phyloP scores from a whole-genome alignment of 805 yeast species.

The Blastobotrys muscicola region DNA sequence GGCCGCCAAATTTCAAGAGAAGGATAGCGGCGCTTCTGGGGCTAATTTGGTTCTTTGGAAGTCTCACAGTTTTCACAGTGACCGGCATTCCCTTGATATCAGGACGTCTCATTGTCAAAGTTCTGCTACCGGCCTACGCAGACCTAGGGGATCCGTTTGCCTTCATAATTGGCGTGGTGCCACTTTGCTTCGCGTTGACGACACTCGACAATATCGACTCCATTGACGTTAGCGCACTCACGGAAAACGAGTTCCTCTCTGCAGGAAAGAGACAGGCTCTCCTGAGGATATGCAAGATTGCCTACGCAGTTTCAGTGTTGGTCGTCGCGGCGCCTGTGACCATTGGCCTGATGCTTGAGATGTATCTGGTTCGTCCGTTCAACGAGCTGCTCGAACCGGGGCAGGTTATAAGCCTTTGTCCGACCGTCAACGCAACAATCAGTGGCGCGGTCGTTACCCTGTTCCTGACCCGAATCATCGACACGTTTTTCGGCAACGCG shows the following conservation, averaged over 20 bases:
- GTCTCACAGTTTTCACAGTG: slow-evolving; percentile 15
- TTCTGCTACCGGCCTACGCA: slow-evolving; percentile 2
- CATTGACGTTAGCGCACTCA: no score
- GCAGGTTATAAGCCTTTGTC: not conserved
- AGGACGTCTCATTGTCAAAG: slow-evolving; percentile 18
- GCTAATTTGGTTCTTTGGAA: slow-evolving; percentile 38
- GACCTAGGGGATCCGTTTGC: slow-evolving; percentile 17
- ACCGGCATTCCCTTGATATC: slow-evolving; percentile 21
- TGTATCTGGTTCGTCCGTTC: not conserved
- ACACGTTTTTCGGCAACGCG: not conserved
- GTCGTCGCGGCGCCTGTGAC: not conserved
- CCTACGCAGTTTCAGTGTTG: no score
- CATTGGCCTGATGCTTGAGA: not conserved
- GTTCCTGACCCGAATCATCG: no score
- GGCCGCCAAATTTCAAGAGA: slow-evolving; percentile 66
- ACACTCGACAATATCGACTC: no score
- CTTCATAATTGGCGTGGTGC: slow-evolving; percentile 16
- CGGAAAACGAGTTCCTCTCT: not conserved
- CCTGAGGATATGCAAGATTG: no score
- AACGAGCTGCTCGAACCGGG: not conserved
- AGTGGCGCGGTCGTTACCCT: not conserved
- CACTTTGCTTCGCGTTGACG: not conserved
- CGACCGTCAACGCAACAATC: slow-evolving; percentile 2
- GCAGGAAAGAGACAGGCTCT: not conserved
- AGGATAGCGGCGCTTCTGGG: slow-evolving; percentile 45